phyloP scores from a whole-genome alignment of 2,329 filamentous ascomycete species.

The Aspergillus tamarii region DNA sequence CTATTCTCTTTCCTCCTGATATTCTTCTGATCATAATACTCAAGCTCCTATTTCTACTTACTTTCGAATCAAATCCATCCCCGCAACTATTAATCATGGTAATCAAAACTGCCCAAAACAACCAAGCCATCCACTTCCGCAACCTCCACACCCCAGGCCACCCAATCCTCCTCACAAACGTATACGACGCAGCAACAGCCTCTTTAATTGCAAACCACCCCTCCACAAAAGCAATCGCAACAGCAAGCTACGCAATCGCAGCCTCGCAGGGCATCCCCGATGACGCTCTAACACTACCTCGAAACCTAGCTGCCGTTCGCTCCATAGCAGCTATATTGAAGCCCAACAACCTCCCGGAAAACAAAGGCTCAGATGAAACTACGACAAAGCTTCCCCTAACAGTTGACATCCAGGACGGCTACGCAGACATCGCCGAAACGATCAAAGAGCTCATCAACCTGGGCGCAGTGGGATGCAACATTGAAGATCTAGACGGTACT shows the following conservation, averaged over 20 bases:
- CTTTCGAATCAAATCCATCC: background rate
- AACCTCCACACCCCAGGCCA: constrained; percentile 55
- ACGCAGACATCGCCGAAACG: constrained; percentile 47
- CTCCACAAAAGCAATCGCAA: constrained; percentile 49
- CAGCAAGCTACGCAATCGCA: constrained; percentile 57
- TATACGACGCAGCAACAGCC: constrained; percentile 59
- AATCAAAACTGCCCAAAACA: constrained; percentile 15
- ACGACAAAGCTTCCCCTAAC: constrained; percentile 42
- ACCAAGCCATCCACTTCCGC: constrained; percentile 37
- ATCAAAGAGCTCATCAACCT: constrained; percentile 51
- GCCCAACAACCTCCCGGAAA: constrained; percentile 31
- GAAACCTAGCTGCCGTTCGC: constrained; percentile 54
- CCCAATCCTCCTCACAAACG: constrained; percentile 59
- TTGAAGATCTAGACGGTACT: constrained; percentile 57
- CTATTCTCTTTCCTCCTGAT: background rate
- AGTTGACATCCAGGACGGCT: constrained; percentile 65
- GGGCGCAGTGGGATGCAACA: constrained; percentile 61
- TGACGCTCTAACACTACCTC: constrained; percentile 53
- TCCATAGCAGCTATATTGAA: constrained; percentile 52
- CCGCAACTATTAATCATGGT: background rate
- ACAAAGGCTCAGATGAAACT: background rate
- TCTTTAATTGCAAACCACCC: constrained; percentile 44
- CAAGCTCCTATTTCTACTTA: background rate
- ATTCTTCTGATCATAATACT: background rate
- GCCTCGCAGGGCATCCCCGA: constrained; percentile 50